A percentile compares a stretch with the other conserved stretches of the same genome.
These are phyloP conservation scores for Boletus bicolor DNA, from an alignment of 768 basidiomycete genomes.

Conservation along the genomic window DNA sequence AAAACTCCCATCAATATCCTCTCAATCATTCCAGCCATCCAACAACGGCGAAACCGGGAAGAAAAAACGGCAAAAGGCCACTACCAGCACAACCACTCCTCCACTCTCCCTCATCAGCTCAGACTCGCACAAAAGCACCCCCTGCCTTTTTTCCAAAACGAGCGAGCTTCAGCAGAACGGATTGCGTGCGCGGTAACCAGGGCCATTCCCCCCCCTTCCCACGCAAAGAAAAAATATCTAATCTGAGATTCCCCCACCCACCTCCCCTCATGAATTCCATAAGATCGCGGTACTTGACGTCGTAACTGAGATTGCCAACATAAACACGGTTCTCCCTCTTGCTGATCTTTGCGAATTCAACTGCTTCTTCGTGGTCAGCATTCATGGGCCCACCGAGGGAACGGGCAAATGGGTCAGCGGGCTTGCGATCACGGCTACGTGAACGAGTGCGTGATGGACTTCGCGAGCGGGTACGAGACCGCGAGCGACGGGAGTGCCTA, in stretches of 20 bases:
- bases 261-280: conserved; percentile 99
- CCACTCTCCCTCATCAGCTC: conserved; percentile 37
- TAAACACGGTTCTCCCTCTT: conserved; percentile 98
- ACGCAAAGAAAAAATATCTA: conserved; percentile 49
- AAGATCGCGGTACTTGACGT: conserved; percentile 97
- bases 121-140: conserved; percentile 30
- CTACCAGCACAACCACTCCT: conserved; percentile 28
- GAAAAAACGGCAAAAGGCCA: conserved; percentile 41
- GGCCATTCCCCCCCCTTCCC: conserved; percentile 29
- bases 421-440: conserved; percentile 57
- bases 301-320: conserved; percentile 98
- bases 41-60: conserved; percentile 42
- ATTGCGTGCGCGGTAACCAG: conserved; percentile 30
- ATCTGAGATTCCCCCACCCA: conserved; percentile 84
- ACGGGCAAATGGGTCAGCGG: conserved; percentile 65
- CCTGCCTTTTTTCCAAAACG: conserved; percentile 33
- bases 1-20: conserved; percentile 96
- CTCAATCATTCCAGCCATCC: conserved; percentile 57
- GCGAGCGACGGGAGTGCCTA: conserved; percentile 57
- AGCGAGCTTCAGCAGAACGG: conserved; percentile 37
- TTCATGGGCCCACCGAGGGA: conserved; percentile 89
- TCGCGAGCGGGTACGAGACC: conserved; percentile 62
- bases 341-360: conserved; percentile 93
- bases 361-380: conserved; percentile 88
- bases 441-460: conserved; percentile 48